Percentiles rank a stretch among this genome's conserved stretches.
Conservation (phyloP, 345 rosid genomes). For the Brassica incana region DNA sequence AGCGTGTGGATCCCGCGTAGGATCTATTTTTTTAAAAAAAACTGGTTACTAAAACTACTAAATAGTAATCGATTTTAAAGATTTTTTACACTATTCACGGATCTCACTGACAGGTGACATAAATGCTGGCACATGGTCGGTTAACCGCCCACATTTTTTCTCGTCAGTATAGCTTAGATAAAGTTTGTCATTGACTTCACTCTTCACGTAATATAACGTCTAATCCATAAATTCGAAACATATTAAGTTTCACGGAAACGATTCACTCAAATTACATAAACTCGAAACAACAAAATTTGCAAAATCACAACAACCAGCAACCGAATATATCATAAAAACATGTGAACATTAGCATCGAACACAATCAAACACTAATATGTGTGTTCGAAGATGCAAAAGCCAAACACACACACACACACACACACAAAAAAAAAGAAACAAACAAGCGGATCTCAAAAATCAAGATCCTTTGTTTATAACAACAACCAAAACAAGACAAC, state of each 20-base stretch:
- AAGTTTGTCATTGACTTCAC: constrained; percentile 18
- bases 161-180: not conserved
- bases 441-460: not conserved
- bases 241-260: not conserved
- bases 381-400: constrained; percentile 24
- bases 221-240: not conserved
- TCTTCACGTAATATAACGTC: not conserved
- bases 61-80: too few species aligned
- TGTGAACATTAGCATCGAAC: constrained; percentile 16
- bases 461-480: constrained; percentile 18
- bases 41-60: too few species aligned
- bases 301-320: constrained; percentile 19
- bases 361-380: constrained; percentile 28
- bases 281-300: not conserved
- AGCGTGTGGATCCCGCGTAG: too few species aligned
- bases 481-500: constrained; percentile 20
- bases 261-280: constrained; percentile 1
- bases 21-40: too few species aligned
- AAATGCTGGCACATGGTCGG: constrained; percentile 43
- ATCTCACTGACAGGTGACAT: not conserved
- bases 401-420: not conserved
- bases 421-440: not conserved
- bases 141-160: constrained; percentile 22
- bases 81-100: too few species aligned
- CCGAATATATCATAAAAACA: constrained; percentile 6